A percentile compares a stretch with the other conserved stretches of the same genome.
Conservation (phyloP, 192 early-diverging fungal species). For the Podila epigama region DNA sequence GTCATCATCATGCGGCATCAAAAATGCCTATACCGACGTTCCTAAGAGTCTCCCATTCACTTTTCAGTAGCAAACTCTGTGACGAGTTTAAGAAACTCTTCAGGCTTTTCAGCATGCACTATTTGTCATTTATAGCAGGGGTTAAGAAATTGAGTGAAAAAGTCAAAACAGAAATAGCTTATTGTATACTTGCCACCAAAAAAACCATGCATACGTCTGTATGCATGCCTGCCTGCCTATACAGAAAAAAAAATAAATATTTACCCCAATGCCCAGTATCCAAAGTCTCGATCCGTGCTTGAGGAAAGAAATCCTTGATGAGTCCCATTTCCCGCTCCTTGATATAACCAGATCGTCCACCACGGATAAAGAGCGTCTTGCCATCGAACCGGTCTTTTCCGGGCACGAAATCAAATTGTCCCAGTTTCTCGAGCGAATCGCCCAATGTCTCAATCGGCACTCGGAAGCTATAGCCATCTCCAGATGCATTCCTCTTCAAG, state of each 20-base stretch:
- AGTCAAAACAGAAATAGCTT: neutral
- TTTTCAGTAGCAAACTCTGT: conserved; percentile 53
- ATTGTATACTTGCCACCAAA: neutral
- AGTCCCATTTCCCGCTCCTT: conserved; percentile 45
- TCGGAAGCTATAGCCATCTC: conserved; percentile 65
- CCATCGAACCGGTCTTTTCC: conserved; percentile 56
- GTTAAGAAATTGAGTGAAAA: conserved; percentile 3
- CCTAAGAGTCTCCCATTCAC: too few species aligned
- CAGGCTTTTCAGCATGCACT: conserved; percentile 78
- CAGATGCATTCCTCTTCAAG: conserved; percentile 65
- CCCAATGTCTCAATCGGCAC: conserved; percentile 79
- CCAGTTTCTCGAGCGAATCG: conserved; percentile 58
- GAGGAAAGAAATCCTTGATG: conserved; percentile 79
- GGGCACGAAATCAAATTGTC: conserved; percentile 55
- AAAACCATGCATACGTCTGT: neutral
- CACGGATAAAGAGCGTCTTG: conserved; percentile 86
- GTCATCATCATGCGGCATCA: too few species aligned
- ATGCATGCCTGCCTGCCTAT: neutral
- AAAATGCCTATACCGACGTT: too few species aligned
- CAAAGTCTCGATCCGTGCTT: conserved; percentile 65
- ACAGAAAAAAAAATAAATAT: conserved; percentile 7
- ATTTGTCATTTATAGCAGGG: neutral
- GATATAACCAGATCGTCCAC: conserved; percentile 73
- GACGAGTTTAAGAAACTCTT: conserved; percentile 67
- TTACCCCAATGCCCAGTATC: conserved; percentile 94